These are phyloP conservation scores for Pistacia integerrima DNA, from an alignment of 345 rosid genomes.

Conservation along the genomic window DNA sequence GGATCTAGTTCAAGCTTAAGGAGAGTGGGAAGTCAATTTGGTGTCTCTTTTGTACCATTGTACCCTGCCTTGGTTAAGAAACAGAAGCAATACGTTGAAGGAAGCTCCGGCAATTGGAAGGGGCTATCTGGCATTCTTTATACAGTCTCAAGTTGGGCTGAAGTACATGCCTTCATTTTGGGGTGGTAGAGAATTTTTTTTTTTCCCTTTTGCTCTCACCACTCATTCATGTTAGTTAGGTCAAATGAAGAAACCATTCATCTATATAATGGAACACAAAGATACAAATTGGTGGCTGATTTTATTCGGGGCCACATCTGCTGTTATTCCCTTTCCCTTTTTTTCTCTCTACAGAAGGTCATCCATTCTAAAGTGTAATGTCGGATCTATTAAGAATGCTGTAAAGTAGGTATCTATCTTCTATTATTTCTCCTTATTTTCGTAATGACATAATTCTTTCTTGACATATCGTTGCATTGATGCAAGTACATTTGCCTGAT, in stretches of 20 bases:
- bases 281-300: constrained; percentile 44
- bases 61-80: constrained; percentile 68
- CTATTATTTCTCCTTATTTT: neutral
- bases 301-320: constrained; percentile 47
- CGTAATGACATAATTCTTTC: neutral
- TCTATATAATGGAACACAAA: constrained; percentile 32
- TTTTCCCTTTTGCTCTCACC: neutral
- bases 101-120: constrained; percentile 58
- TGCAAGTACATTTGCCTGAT: too few species aligned
- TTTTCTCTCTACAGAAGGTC: constrained; percentile 23
- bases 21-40: constrained; percentile 76
- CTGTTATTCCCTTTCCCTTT: constrained; percentile 19
- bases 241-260: constrained; percentile 31
- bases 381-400: constrained; percentile 15
- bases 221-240: constrained; percentile 37
- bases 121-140: constrained; percentile 74
- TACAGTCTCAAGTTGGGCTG: constrained; percentile 89
- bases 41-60: constrained; percentile 84
- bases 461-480: neutral
- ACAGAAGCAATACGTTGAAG: constrained; percentile 60
- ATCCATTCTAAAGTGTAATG: constrained; percentile 18
- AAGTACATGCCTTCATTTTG: constrained; percentile 83
- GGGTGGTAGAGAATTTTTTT: constrained; percentile 61
- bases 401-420: constrained; percentile 13
- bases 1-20: constrained; percentile 83